Conservation (phyloP, 148 eudicot species). For the Suaeda aralocaspica region DNA sequence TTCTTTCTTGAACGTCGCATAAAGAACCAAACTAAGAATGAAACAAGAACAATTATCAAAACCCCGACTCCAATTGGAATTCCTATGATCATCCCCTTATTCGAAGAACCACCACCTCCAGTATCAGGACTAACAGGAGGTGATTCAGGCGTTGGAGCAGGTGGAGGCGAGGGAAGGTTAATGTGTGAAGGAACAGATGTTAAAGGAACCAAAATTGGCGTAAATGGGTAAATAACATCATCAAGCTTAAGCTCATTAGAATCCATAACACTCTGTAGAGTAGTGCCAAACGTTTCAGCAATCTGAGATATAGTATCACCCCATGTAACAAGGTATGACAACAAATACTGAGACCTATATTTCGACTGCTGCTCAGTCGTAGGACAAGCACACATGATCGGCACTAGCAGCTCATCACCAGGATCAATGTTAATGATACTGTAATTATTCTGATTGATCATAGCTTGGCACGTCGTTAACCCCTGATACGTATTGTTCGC, state of each 20-base stretch:
- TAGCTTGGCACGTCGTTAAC: slow-evolving; percentile 56
- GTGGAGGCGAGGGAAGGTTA: slow-evolving; percentile 26
- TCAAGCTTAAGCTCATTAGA: slow-evolving; percentile 44
- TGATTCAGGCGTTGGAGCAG: slow-evolving; percentile 19
- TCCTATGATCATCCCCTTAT: slow-evolving; percentile 50
- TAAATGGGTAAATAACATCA: slow-evolving; percentile 43
- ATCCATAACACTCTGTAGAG: slow-evolving; percentile 27
- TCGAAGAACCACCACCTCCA: slow-evolving; percentile 31
- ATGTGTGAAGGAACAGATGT: slow-evolving; percentile 35
- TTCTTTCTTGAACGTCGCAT: slow-evolving; percentile 20
- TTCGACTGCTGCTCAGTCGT: slow-evolving; percentile 35
- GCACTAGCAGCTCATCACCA: slow-evolving; percentile 35
- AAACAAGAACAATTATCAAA: slow-evolving; percentile 24
- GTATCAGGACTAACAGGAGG: slow-evolving; percentile 17
- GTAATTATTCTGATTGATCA: slow-evolving; percentile 41
- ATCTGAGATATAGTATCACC: slow-evolving; percentile 33
- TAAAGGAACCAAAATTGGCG: slow-evolving; percentile 56
- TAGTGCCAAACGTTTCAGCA: slow-evolving; percentile 37
- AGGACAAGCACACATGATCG: slow-evolving; percentile 74
- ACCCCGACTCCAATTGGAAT: slow-evolving; percentile 48
- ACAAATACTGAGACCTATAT: slow-evolving; percentile 40
- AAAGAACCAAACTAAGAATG: slow-evolving; percentile 34
- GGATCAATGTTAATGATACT: not conserved
- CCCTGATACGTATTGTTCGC: slow-evolving; percentile 59
- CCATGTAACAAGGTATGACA: slow-evolving; percentile 39